Evolutionary conservation across 441 rosid genomes (phyloP).

Genomic region (Jatropha podagrica): DNA sequence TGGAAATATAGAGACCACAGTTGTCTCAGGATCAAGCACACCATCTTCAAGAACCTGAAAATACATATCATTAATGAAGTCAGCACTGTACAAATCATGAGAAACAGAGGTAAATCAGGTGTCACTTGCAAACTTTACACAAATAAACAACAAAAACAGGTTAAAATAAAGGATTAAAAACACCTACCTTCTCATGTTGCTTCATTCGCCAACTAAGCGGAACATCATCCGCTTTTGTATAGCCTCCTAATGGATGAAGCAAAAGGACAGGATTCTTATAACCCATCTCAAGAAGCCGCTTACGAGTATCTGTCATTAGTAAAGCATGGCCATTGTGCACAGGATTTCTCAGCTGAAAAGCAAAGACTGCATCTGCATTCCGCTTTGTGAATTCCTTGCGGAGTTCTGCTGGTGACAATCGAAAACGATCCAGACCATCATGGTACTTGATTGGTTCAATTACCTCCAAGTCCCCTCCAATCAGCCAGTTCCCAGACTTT

Average conservation of each 20-base stretch:
- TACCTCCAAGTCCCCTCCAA: slow-evolving; percentile 92
- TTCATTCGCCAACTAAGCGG: slow-evolving; percentile 92
- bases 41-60: slow-evolving; percentile 89
- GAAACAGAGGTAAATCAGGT: background rate
- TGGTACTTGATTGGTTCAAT: slow-evolving; percentile 75
- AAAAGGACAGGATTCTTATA: slow-evolving; percentile 85
- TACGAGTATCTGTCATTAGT: slow-evolving; percentile 88
- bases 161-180: background rate
- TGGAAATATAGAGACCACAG: slow-evolving; percentile 92
- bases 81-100: background rate
- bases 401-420: slow-evolving; percentile 77
- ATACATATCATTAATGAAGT: slow-evolving; percentile 14
- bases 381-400: slow-evolving; percentile 73
- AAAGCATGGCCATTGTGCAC: slow-evolving; percentile 97
- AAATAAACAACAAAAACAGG: slow-evolving; percentile 4
- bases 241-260: slow-evolving; percentile 97
- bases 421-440: slow-evolving; percentile 84
- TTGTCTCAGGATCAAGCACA: slow-evolving; percentile 95
- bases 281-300: slow-evolving; percentile 88
- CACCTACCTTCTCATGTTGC: slow-evolving; percentile 86
- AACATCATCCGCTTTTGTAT: slow-evolving; percentile 95
- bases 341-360: slow-evolving; percentile 95
- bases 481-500: slow-evolving; percentile 80
- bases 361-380: slow-evolving; percentile 95
- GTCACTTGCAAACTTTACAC: background rate